Percentiles rank a stretch among this genome's conserved stretches.
Evolutionary conservation across 2,329 filamentous ascomycete species (phyloP).

Genomic region (Xylogone sp.): DNA sequence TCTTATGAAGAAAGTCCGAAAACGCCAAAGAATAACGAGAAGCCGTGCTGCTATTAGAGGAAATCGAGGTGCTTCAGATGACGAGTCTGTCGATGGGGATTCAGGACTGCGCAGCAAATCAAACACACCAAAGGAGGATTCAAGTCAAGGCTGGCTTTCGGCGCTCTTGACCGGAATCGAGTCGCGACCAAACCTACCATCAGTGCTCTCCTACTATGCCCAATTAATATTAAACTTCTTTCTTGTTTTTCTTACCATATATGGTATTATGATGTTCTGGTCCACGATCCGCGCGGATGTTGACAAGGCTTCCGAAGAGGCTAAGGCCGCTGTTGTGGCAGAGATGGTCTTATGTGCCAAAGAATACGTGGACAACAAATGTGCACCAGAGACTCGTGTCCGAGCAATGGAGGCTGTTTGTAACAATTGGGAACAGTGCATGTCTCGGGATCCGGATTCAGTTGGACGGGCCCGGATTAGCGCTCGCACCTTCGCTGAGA

Average conservation of each 20-base stretch:
- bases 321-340: conserved; percentile 63
- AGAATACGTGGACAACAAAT: conserved; percentile 74
- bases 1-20: conserved; percentile 44
- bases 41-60: conserved; percentile 33
- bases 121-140: conserved; percentile 26
- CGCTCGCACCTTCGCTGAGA: conserved; percentile 83
- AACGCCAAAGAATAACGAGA: conserved; percentile 40
- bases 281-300: conserved; percentile 26
- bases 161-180: conserved; percentile 59
- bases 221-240: conserved; percentile 52
- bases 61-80: conserved; percentile 32
- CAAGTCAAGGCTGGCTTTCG: conserved; percentile 34
- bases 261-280: conserved; percentile 25
- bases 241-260: conserved; percentile 41
- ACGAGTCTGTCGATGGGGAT: conserved; percentile 34
- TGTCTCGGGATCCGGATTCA: conserved; percentile 75
- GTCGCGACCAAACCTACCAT: conserved; percentile 60
- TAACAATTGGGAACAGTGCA: conserved; percentile 79
- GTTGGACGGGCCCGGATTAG: conserved; percentile 78
- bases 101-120: conserved; percentile 29
- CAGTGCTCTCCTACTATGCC: conserved; percentile 63
- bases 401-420: conserved; percentile 74
- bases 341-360: conserved; percentile 72
- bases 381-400: conserved; percentile 59
- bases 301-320: conserved; percentile 49